These are phyloP conservation scores for Xylariaceae sp. DNA, from an alignment of 2,329 filamentous ascomycete species.

Conservation along the genomic window DNA sequence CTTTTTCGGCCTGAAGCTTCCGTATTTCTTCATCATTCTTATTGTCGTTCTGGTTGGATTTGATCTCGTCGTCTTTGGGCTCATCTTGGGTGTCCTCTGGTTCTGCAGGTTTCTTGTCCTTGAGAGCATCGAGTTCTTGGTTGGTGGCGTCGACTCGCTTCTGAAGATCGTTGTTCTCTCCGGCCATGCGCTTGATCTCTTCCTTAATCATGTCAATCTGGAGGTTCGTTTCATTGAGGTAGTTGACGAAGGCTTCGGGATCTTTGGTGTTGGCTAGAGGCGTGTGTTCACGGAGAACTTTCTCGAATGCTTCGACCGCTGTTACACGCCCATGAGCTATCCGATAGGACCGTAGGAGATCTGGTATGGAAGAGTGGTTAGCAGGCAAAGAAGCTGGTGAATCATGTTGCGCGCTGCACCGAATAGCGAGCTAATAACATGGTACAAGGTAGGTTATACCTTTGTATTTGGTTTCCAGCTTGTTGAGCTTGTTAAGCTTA, in stretches of 20 bases:
- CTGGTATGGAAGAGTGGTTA: slow-evolving; percentile 40
- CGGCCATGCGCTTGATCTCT: slow-evolving; percentile 82
- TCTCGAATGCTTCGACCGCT: slow-evolving; percentile 90
- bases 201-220: slow-evolving; percentile 93
- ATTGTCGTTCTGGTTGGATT: no score
- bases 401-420: neutral
- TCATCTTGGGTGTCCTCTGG: slow-evolving; percentile 14
- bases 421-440: slow-evolving; percentile 2
- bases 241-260: slow-evolving; percentile 80
- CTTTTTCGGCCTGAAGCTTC: slow-evolving; percentile 71
- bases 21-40: slow-evolving; percentile 84
- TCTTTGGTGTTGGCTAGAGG: slow-evolving; percentile 86
- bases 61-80: slow-evolving; percentile 16
- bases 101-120: slow-evolving; percentile 54
- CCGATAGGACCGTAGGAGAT: slow-evolving; percentile 86
- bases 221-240: slow-evolving; percentile 79
- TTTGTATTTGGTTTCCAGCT: slow-evolving; percentile 81
- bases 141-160: slow-evolving; percentile 71
- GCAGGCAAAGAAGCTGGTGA: neutral
- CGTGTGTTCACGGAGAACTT: slow-evolving; percentile 85
- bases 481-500: slow-evolving; percentile 83
- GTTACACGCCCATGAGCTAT: slow-evolving; percentile 84
- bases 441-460: slow-evolving; percentile 45
- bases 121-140: slow-evolving; percentile 58
- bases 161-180: slow-evolving; percentile 77